Conservation (phyloP, 345 rosid species). For the Brassica rapa region DNA sequence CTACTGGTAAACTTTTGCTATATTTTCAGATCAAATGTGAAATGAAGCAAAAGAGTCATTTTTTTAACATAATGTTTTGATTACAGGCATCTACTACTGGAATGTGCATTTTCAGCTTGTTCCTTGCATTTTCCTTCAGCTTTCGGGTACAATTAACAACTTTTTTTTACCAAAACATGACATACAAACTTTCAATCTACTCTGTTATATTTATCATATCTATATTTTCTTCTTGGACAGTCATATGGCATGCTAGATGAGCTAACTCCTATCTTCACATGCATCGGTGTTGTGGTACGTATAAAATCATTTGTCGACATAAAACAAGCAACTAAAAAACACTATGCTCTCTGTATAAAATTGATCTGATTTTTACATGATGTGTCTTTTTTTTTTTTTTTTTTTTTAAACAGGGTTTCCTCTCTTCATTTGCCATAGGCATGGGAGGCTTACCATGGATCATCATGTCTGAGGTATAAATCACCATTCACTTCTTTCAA, state of each 20-base stretch:
- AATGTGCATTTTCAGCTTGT: conserved; percentile 41
- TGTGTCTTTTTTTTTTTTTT: too few relatives aligned
- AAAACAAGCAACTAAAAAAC: not conserved
- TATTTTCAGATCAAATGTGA: not conserved
- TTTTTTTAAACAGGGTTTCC: conserved; percentile 40
- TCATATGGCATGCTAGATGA: conserved; percentile 30
- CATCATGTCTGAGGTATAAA: conserved; percentile 68
- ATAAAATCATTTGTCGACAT: not conserved
- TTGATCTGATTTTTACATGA: not conserved
- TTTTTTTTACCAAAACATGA: not conserved
- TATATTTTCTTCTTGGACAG: conserved; percentile 17
- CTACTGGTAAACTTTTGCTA: conserved; percentile 40
- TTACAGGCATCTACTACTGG: conserved; percentile 56
- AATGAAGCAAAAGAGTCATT: not conserved
- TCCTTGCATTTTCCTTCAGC: conserved; percentile 51
- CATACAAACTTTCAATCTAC: not conserved
- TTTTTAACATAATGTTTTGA: conserved; percentile 6
- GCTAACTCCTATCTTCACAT: conserved; percentile 44
- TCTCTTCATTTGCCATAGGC: conserved; percentile 43
- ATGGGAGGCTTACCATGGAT: conserved; percentile 63
- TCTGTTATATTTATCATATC: not conserved
- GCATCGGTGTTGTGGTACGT: conserved; percentile 44
- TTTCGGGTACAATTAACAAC: conserved; percentile 47
- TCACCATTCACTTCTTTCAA: not conserved
- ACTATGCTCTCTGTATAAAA: not conserved